Evolutionary conservation across 345 rosid genomes (phyloP).

Genomic region (Syzygium oleosum): DNA sequence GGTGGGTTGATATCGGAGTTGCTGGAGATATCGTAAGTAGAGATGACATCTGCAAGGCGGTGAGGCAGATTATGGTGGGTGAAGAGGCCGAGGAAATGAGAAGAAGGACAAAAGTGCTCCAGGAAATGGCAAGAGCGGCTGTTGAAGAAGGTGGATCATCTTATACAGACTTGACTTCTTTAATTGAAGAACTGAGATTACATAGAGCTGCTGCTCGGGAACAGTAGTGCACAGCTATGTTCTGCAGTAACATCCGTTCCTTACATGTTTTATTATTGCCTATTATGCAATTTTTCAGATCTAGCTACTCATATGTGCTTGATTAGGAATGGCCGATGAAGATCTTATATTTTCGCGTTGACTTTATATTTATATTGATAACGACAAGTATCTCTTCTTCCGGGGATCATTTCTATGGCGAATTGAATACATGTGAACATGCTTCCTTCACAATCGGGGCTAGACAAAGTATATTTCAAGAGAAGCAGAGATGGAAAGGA

Average conservation of each 20-base stretch:
- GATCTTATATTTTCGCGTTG: not conserved
- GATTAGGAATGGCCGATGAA: not conserved
- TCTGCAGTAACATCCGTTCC: not conserved
- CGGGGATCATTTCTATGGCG: not conserved
- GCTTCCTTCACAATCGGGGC: not conserved
- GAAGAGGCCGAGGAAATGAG: slow-evolving; percentile 1
- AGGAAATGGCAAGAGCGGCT: slow-evolving; percentile 11
- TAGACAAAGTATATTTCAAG: too few relatives aligned
- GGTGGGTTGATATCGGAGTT: not conserved
- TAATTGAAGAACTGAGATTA: slow-evolving; percentile 9
- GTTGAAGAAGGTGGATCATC: slow-evolving; percentile 25
- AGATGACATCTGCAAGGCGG: not conserved
- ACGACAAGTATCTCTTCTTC: not conserved
- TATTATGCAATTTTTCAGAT: not conserved
- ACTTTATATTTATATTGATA: not conserved
- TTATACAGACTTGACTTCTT: not conserved
- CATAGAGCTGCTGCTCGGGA: not conserved
- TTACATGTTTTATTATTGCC: not conserved
- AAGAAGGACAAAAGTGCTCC: not conserved
- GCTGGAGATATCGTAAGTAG: not conserved
- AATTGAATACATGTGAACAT: not conserved
- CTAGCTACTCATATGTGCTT: not conserved
- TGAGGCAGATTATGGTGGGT: slow-evolving; percentile 7
- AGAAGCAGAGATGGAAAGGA: too few relatives aligned
- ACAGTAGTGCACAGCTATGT: not conserved